Evolutionary conservation across 345 rosid genomes (phyloP).

Genomic region (Aquilaria malaccensis): DNA sequence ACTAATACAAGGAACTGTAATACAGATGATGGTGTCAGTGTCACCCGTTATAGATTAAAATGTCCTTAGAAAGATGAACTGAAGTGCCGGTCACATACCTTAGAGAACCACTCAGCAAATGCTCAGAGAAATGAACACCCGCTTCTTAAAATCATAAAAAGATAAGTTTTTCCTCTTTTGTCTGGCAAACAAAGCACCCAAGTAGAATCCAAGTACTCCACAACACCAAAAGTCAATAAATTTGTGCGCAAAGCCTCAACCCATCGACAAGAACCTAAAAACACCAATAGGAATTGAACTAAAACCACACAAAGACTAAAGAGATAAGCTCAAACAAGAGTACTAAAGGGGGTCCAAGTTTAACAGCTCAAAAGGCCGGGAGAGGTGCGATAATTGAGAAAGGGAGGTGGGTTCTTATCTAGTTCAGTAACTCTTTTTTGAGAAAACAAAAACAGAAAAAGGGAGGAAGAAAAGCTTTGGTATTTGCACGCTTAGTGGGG

Average conservation of each 20-base stretch:
- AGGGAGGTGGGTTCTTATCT: constrained; percentile 10
- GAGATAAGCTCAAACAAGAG: too few species aligned
- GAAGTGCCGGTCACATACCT: background rate
- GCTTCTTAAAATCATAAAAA: constrained; percentile 20
- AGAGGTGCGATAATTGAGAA: constrained; percentile 9
- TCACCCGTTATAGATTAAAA: background rate
- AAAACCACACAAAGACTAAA: constrained; percentile 1
- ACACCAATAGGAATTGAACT: background rate
- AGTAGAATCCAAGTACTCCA: constrained; percentile 3
- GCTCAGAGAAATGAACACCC: constrained; percentile 25
- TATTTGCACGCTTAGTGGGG: constrained; percentile 28
- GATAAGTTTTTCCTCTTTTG: background rate
- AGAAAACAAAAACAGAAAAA: too few species aligned
- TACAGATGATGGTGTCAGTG: background rate
- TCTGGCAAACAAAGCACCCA: background rate
- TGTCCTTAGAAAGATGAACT: background rate
- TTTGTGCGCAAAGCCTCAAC: background rate
- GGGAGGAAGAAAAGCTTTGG: too few species aligned
- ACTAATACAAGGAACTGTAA: constrained; percentile 9
- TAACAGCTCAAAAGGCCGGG: constrained; percentile 11
- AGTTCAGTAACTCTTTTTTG: constrained; percentile 15
- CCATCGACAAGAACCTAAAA: background rate
- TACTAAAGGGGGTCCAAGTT: background rate
- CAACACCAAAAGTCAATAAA: background rate
- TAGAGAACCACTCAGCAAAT: constrained; percentile 18